Percentiles rank a stretch among this genome's conserved stretches.
Conservation (phyloP, 2,329 filamentous ascomycete genomes). For the Exophiala aquamarina region DNA sequence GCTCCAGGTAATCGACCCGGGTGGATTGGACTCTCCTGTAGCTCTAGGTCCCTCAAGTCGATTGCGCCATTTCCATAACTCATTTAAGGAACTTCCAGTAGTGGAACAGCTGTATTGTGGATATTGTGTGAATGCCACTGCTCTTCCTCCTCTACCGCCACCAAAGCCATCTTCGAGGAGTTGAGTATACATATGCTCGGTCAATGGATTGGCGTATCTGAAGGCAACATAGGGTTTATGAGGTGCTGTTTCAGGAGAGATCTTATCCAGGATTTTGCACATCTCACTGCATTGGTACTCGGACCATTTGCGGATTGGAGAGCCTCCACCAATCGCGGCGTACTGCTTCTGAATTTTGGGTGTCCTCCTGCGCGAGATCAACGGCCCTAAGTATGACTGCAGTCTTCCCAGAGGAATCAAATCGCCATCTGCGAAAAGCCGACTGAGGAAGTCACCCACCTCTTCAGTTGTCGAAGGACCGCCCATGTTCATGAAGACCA, state of each 20-base stretch:
- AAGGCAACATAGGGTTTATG: slow-evolving; percentile 98
- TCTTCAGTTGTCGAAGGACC: slow-evolving; percentile 86
- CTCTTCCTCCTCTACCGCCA: slow-evolving; percentile 82
- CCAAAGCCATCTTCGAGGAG: slow-evolving; percentile 89
- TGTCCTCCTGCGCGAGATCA: slow-evolving; percentile 82
- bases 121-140: slow-evolving; percentile 97
- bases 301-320: slow-evolving; percentile 96
- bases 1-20: slow-evolving; percentile 86
- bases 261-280: slow-evolving; percentile 93
- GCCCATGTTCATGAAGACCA: slow-evolving; percentile 99
- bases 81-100: slow-evolving; percentile 92
- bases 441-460: slow-evolving; percentile 84
- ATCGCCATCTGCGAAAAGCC: slow-evolving; percentile 90
- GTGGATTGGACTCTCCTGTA: slow-evolving; percentile 49
- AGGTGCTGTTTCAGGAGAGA: slow-evolving; percentile 88
- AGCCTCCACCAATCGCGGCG: slow-evolving; percentile 91
- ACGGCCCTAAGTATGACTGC: slow-evolving; percentile 84
- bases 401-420: slow-evolving; percentile 92
- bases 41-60: slow-evolving; percentile 73
- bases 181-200: slow-evolving; percentile 86
- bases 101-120: slow-evolving; percentile 98
- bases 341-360: slow-evolving; percentile 98
- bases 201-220: slow-evolving; percentile 88
- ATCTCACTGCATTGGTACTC: slow-evolving; percentile 92
- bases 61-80: slow-evolving; percentile 96